phyloP scores from a whole-genome alignment of 805 yeast genomes.

The Tetrapisispora arboricola region DNA sequence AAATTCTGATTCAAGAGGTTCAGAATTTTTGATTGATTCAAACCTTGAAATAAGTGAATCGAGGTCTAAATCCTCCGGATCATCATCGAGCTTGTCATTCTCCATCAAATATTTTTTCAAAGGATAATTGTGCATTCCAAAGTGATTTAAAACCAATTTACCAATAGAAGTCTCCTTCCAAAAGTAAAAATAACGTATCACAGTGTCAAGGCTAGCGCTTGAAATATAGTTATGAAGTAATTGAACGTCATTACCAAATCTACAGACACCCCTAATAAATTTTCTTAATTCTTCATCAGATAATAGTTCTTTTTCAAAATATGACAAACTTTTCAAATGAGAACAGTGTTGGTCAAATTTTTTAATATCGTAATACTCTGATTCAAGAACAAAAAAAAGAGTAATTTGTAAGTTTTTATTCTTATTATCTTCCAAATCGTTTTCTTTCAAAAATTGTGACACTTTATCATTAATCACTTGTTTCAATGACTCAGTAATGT shows the following conservation, averaged over 20 bases:
- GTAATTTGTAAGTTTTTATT: conserved; percentile 64
- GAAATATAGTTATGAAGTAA: conserved; percentile 63
- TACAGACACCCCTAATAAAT: conserved; percentile 66
- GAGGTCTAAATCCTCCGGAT: too few species aligned
- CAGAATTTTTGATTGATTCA: neutral
- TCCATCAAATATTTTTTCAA: neutral
- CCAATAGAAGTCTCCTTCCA: conserved; percentile 87
- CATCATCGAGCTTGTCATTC: too few species aligned
- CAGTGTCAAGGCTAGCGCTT: conserved; percentile 60
- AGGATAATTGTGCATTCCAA: conserved; percentile 34
- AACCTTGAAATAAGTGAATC: too few species aligned
- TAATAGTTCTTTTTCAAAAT: conserved; percentile 70
- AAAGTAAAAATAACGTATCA: conserved; percentile 76
- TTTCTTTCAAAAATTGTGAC: conserved; percentile 32
- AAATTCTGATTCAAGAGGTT: conserved; percentile 3
- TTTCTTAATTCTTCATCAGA: conserved; percentile 46
- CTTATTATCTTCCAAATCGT: conserved; percentile 44
- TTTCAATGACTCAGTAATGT: neutral
- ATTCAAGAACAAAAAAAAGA: conserved; percentile 45
- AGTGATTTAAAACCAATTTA: conserved; percentile 64
- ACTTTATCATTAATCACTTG: neutral
- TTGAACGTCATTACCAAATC: conserved; percentile 68
- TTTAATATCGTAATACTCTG: conserved; percentile 38
- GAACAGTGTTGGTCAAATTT: conserved; percentile 30
- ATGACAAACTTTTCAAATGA: conserved; percentile 14